phyloP scores from a whole-genome alignment of 805 yeast genomes.

The Metschnikowia lochheadii region DNA sequence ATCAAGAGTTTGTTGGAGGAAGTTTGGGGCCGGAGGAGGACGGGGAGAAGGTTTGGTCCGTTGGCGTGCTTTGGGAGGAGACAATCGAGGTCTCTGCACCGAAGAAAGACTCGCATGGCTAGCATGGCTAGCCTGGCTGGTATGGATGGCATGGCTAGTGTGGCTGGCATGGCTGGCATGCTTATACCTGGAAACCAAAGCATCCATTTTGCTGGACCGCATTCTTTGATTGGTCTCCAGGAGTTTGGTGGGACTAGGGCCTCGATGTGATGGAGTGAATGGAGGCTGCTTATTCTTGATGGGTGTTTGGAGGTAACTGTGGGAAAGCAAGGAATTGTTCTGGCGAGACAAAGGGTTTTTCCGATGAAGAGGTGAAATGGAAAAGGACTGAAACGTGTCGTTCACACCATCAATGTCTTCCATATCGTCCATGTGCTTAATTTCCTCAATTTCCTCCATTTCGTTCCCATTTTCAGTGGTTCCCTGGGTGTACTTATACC shows the following conservation, averaged over 20 bases:
- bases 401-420: neutral
- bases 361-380: constrained; percentile 1
- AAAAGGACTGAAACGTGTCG: neutral
- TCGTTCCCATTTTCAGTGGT: constrained; percentile 7
- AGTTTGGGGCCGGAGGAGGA: constrained; percentile 13
- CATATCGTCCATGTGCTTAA: neutral
- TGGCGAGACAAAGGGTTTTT: neutral
- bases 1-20: neutral
- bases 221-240: constrained; percentile 38
- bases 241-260: constrained; percentile 29
- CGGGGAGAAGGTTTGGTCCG: too few relatives aligned
- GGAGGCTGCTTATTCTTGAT: constrained; percentile 28
- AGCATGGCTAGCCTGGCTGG: constrained; percentile 12
- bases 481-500: constrained; percentile 18
- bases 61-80: neutral
- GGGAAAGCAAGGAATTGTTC: neutral
- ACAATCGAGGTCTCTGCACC: neutral
- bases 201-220: constrained; percentile 31
- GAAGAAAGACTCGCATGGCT: constrained; percentile 6
- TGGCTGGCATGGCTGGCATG: constrained; percentile 9
- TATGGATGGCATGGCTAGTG: constrained; percentile 9
- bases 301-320: constrained; percentile 33
- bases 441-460: neutral
- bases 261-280: constrained; percentile 19
- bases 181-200: constrained; percentile 31